Conservation (phyloP, 805 yeast genomes). For the Debaryomyces castellii region DNA sequence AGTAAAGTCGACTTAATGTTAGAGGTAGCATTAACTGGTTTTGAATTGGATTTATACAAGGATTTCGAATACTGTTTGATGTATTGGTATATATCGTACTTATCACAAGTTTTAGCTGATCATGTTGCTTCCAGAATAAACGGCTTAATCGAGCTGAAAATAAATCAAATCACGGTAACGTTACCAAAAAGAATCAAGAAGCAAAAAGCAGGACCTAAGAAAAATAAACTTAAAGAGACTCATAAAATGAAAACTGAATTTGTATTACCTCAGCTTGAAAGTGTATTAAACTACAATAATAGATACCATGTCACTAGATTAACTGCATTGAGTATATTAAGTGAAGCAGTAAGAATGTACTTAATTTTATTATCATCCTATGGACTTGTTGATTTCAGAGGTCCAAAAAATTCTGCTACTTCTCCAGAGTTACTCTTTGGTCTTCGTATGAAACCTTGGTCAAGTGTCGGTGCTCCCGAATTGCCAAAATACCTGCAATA, state of each 20-base stretch:
- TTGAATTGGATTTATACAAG: constrained; percentile 72
- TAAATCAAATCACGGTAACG: constrained; percentile 29
- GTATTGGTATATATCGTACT: constrained; percentile 64
- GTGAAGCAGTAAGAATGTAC: constrained; percentile 18
- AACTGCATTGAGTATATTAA: constrained; percentile 15
- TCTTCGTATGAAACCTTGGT: constrained; percentile 75
- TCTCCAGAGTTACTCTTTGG: constrained; percentile 23
- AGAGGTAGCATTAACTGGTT: constrained; percentile 69
- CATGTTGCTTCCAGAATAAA: constrained; percentile 44
- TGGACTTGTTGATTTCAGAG: constrained; percentile 18
- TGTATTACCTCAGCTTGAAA: constrained; percentile 35
- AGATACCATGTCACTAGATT: constrained; percentile 17
- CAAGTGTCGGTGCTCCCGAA: constrained; percentile 76
- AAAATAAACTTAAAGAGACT: constrained; percentile 32
- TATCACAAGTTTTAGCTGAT: constrained; percentile 38
- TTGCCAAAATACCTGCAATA: constrained; percentile 51
- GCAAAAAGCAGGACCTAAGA: constrained; percentile 51
- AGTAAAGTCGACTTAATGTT: constrained; percentile 70
- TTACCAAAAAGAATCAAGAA: constrained; percentile 45
- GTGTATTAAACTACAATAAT: constrained; percentile 21
- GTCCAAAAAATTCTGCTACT: constrained; percentile 25
- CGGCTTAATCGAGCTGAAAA: constrained; percentile 32
- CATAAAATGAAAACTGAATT: constrained; percentile 28
- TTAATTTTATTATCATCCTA: constrained; percentile 18
- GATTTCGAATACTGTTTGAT: constrained; percentile 66